These are phyloP conservation scores for Sporothrix pseudoabietina DNA, from an alignment of 2,329 filamentous ascomycete species.

Conservation along the genomic window DNA sequence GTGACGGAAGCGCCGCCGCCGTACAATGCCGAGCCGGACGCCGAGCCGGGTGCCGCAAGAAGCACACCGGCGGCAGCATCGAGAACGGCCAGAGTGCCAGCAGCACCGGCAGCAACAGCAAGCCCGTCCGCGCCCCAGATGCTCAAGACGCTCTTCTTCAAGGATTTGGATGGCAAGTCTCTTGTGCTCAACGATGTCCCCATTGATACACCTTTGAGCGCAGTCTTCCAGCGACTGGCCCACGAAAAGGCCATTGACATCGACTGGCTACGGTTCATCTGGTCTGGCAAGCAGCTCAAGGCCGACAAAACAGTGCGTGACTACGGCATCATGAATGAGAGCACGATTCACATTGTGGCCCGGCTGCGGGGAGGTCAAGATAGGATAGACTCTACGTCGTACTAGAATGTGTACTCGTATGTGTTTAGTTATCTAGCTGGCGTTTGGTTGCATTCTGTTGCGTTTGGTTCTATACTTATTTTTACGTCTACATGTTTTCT, in stretches of 20 bases:
- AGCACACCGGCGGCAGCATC: background rate
- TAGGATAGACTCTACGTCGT: background rate
- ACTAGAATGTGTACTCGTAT: too few relatives aligned
- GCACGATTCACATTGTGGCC: slow-evolving; percentile 28
- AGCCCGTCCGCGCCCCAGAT: background rate
- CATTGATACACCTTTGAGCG: background rate
- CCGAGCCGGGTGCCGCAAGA: background rate
- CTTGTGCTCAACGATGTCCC: background rate
- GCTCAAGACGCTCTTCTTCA: slow-evolving; percentile 24
- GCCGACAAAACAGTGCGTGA: slow-evolving; percentile 21
- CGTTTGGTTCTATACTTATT: too few relatives aligned
- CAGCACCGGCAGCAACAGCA: background rate
- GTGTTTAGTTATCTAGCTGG: background rate
- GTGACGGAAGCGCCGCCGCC: slow-evolving; percentile 18
- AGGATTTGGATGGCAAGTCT: slow-evolving; percentile 20
- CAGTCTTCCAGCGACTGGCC: slow-evolving; percentile 10
- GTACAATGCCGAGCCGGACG: background rate
- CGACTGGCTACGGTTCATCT: slow-evolving; percentile 27
- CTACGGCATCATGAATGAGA: slow-evolving; percentile 29
- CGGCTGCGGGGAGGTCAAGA: slow-evolving; percentile 3
- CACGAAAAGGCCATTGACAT: slow-evolving; percentile 22
- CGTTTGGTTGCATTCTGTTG: background rate
- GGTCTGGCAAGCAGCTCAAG: slow-evolving; percentile 24
- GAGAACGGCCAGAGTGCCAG: background rate
- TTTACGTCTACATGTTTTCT: background rate